Percentiles rank a stretch among this genome's conserved stretches.
Evolutionary conservation across 176 grass and related monocot genomes (phyloP).

Genomic region (Cenchrus purpureus): DNA sequence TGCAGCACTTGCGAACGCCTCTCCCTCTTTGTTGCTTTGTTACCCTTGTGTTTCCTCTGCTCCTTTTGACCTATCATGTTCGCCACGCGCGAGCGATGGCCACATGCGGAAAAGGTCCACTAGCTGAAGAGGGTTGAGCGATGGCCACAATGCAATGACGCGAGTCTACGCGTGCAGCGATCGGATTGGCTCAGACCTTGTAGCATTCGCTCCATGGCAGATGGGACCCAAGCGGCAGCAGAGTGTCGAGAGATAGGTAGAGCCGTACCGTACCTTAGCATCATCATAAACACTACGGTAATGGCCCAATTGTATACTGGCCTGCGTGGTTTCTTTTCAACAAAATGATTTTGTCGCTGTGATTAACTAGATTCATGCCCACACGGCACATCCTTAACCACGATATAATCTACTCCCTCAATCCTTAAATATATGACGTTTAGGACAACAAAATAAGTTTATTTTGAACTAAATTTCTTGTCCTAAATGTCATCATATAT

Average conservation of each 20-base stretch:
- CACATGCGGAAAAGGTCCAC: conserved; percentile 32
- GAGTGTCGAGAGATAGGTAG: neutral
- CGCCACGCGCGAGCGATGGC: conserved; percentile 2
- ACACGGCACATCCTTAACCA: too few relatives aligned
- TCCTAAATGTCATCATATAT: too few relatives aligned
- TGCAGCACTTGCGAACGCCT: neutral
- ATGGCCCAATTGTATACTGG: neutral
- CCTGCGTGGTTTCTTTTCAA: neutral
- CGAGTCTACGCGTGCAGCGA: neutral
- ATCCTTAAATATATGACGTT: too few relatives aligned
- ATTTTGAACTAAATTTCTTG: too few relatives aligned
- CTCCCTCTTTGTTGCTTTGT: conserved; percentile 14
- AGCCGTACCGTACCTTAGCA: neutral
- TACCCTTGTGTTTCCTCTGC: neutral
- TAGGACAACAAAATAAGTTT: too few relatives aligned
- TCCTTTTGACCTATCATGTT: conserved; percentile 33
- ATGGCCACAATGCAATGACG: conserved; percentile 12
- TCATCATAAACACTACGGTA: neutral
- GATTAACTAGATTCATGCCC: too few relatives aligned
- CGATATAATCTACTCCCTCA: too few relatives aligned
- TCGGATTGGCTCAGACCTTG: neutral
- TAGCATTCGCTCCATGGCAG: neutral
- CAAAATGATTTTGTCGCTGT: neutral
- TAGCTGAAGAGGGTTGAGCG: neutral
- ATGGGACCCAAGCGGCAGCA: neutral